Conservation (phyloP, 1,139 yeast genomes). For the Suhomyces wounanorum region DNA sequence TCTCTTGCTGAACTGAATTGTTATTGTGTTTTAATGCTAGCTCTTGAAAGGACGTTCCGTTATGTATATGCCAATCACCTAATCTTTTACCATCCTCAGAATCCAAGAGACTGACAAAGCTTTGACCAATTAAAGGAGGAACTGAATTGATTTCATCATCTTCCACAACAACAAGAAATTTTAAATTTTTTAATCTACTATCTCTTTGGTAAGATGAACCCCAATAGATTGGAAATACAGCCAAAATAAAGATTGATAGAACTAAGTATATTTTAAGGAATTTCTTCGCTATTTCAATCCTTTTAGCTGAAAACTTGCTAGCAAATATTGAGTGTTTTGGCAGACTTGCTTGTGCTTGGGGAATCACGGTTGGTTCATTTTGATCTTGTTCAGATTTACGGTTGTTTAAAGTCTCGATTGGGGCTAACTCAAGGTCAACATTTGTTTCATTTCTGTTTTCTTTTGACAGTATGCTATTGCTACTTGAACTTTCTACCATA, state of each 20-base stretch:
- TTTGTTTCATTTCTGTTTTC: not conserved
- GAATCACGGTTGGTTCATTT: not conserved
- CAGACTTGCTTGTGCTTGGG: not conserved
- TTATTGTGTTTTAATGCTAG: constrained; percentile 21
- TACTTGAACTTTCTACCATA: not conserved
- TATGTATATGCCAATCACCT: constrained; percentile 27
- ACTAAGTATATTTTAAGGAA: constrained; percentile 17
- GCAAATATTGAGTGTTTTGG: constrained; percentile 29
- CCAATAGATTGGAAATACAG: constrained; percentile 45
- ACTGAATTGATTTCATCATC: constrained; percentile 35
- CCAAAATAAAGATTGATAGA: constrained; percentile 35
- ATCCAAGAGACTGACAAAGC: constrained; percentile 22
- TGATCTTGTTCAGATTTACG: not conserved
- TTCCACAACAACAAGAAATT: constrained; percentile 44
- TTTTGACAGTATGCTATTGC: not conserved
- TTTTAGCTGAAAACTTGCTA: constrained; percentile 22
- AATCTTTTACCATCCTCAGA: constrained; percentile 20
- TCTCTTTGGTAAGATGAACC: constrained; percentile 40
- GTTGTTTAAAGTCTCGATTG: not conserved
- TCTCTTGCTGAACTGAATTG: constrained; percentile 28
- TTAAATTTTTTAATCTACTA: constrained; percentile 32
- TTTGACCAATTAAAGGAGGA: constrained; percentile 36
- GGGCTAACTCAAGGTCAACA: not conserved
- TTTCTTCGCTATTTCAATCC: constrained; percentile 22
- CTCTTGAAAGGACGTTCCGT: constrained; percentile 17